Conservation (phyloP, 1,284 basidiomycete genomes). For the Stygiomarasmius scandens region DNA sequence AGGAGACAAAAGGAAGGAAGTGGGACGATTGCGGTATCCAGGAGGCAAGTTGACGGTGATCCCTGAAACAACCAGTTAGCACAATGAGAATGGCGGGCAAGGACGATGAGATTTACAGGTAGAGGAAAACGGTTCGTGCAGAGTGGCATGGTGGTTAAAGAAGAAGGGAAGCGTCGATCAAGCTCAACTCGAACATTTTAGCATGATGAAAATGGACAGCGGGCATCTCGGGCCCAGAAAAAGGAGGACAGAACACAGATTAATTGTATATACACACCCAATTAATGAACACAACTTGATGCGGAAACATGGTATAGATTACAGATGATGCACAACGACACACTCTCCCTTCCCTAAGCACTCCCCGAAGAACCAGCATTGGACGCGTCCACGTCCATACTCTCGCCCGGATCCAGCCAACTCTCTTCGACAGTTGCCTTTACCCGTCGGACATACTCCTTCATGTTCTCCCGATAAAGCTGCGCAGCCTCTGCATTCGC, state of each 20-base stretch:
- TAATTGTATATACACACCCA: neutral
- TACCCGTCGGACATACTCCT: conserved; percentile 93
- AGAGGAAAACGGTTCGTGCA: conserved; percentile 9
- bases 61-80: conserved; percentile 19
- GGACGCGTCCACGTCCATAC: conserved; percentile 41
- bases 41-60: conserved; percentile 29
- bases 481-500: conserved; percentile 98
- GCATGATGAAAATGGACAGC: neutral
- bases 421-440: conserved; percentile 91
- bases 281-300: neutral
- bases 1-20: conserved; percentile 28
- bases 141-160: conserved; percentile 15
- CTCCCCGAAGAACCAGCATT: conserved; percentile 2
- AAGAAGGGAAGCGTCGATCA: neutral
- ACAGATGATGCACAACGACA: neutral
- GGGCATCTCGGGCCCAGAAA: neutral
- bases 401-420: conserved; percentile 85
- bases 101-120: neutral
- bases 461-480: conserved; percentile 97
- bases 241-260: neutral
- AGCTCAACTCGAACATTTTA: neutral
- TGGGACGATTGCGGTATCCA: conserved; percentile 29
- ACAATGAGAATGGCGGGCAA: neutral
- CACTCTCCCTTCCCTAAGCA: neutral
- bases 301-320: neutral